Conservation (phyloP, 306 rosid genomes). For the Vigna radiata region DNA sequence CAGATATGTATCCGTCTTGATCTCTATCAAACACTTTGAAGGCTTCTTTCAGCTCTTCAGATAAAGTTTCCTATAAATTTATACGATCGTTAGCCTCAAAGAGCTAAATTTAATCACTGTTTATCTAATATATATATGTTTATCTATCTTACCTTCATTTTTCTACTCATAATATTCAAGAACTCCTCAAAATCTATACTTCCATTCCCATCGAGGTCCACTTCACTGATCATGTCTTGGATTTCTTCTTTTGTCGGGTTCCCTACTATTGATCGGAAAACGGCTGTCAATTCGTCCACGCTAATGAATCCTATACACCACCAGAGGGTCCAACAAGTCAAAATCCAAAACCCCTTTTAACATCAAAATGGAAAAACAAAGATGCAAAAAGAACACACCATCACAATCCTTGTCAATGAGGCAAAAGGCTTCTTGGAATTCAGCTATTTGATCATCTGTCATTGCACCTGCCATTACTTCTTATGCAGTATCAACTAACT, state of each 20-base stretch:
- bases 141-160: conserved; percentile 67
- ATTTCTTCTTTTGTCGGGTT: conserved; percentile 82
- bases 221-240: conserved; percentile 74
- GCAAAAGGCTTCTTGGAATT: conserved; percentile 81
- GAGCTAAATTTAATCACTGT: background rate
- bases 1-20: conserved; percentile 82
- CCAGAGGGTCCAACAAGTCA: background rate
- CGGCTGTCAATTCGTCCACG: conserved; percentile 71
- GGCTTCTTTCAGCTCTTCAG: conserved; percentile 81
- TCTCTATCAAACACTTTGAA: conserved; percentile 88
- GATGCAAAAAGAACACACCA: conserved; percentile 40
- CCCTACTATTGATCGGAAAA: conserved; percentile 74
- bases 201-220: conserved; percentile 76
- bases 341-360: background rate
- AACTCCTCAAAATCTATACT: conserved; percentile 82
- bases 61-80: conserved; percentile 46
- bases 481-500: background rate
- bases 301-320: conserved; percentile 76
- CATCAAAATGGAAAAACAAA: background rate
- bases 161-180: conserved; percentile 71
- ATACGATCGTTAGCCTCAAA: background rate
- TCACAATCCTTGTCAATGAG: conserved; percentile 78
- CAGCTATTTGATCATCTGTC: conserved; percentile 83
- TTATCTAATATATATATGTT: background rate
- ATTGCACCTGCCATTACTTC: conserved; percentile 61